Base-by-base conservation (phyloP, 768 basidiomycete genomes). In the Tephrocybe sp. region DNA sequence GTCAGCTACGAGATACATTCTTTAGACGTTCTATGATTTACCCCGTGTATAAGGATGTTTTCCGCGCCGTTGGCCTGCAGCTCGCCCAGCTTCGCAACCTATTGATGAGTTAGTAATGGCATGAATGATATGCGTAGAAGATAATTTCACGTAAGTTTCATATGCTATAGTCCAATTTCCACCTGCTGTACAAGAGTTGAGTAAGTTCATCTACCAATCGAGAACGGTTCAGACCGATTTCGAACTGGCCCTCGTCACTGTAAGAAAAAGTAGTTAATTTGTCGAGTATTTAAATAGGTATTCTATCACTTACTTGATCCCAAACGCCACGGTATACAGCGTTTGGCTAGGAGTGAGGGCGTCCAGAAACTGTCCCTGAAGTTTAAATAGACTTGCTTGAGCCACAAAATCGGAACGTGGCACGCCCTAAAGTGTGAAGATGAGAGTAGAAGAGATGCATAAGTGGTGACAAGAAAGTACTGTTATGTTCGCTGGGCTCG, bases 301-400 rank as follows among this genome's bases (percentile, higher is more conserved):
- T n/a, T n/a, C n/a, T n/a, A n/a, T n/a, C 26, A 48, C 64, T 45
- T 43, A 66, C 67, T 68, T 67, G 26, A 68, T 67, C 8, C 66
- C 67, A 47, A 68, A 67, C 1, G 62, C 58, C 3, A 66, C 62
- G 12, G 64, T 58, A 39, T 66, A 67, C 13, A 67, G 35, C 31
- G 67, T 68, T 46, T 60, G 45, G 27, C 54, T 56, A 21, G 66
- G 67, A 15, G 56, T 47, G 26, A 68, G 53, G 16, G 61, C 39
- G 44, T 66, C 64, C 19, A 68, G 56, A 44, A 62, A 64, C 40
- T 48, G 53, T 1, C 67, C 67, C 52, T 68, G 67, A 4, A 57
- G 57, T 30, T 60, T 49, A 40, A 68, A 68, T 25, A 68, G 53
- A 5, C 35, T 39, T n/a, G 58, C 57, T 43, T 68, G 60, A 7